These are phyloP conservation scores for Penicillium fimorum DNA, from an alignment of 495 filamentous ascomycete species.

Conservation along the genomic window DNA sequence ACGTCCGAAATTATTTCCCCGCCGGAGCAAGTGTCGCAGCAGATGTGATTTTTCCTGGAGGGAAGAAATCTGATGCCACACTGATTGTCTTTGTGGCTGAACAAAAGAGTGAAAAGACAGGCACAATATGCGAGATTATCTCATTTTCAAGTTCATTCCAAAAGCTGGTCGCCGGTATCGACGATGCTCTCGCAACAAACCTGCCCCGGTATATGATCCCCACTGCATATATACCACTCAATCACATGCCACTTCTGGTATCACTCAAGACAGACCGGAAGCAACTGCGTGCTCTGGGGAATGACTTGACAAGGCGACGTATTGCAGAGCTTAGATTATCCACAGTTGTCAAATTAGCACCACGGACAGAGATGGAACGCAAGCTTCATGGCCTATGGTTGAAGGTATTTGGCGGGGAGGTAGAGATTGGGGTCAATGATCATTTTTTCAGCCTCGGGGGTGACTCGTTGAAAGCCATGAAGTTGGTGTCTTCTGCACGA, in stretches of 20 bases:
- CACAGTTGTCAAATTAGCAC: neutral
- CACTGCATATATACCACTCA: slow-evolving; percentile 44
- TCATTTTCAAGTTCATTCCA: slow-evolving; percentile 3
- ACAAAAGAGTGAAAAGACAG: slow-evolving; percentile 1
- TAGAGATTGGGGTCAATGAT: slow-evolving; percentile 29
- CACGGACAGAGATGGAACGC: slow-evolving; percentile 2
- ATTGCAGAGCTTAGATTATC: slow-evolving; percentile 4
- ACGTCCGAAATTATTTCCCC: slow-evolving; percentile 15
- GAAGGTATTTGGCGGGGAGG: neutral
- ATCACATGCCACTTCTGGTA: slow-evolving; percentile 43
- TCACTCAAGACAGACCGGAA: slow-evolving; percentile 54
- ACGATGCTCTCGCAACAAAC: slow-evolving; percentile 39
- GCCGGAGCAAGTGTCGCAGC: neutral
- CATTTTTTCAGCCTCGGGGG: slow-evolving; percentile 47
- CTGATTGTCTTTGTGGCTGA: slow-evolving; percentile 12
- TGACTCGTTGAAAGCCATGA: slow-evolving; percentile 38
- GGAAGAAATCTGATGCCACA: neutral
- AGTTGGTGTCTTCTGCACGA: slow-evolving; percentile 31
- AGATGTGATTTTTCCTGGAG: slow-evolving; percentile 7
- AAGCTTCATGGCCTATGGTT: neutral
- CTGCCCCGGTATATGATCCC: slow-evolving; percentile 50
- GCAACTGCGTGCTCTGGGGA: slow-evolving; percentile 25
- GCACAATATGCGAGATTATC: neutral
- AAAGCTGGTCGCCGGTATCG: neutral
- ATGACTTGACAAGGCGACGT: neutral